Evolutionary conservation across 2,329 filamentous ascomycete species (phyloP).

Genomic region (Botryosphaeria agaves): DNA sequence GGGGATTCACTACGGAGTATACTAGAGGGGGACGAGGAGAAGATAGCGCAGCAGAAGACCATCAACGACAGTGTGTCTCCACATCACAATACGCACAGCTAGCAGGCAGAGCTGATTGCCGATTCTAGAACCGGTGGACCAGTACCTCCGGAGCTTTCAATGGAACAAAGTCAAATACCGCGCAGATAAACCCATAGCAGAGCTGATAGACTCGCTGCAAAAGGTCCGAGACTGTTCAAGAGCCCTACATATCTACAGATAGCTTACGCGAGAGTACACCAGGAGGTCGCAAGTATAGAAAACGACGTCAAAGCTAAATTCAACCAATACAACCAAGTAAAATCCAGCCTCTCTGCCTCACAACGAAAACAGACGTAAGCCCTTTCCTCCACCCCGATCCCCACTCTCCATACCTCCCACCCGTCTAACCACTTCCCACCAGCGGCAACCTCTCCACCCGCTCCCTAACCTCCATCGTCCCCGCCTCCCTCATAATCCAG

Average conservation of each 20-base stretch:
- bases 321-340: slow-evolving; percentile 83
- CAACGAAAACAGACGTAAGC: slow-evolving; percentile 75
- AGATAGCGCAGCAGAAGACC: slow-evolving; percentile 71
- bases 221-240: slow-evolving; percentile 39
- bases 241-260: background rate
- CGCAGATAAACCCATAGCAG: slow-evolving; percentile 73
- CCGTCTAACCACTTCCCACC: too few relatives aligned
- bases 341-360: slow-evolving; percentile 63
- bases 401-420: slow-evolving; percentile 1
- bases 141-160: slow-evolving; percentile 73
- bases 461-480: slow-evolving; percentile 76
- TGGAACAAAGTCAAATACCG: slow-evolving; percentile 99
- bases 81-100: background rate
- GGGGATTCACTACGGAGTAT: slow-evolving; percentile 69
- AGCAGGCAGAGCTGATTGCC: slow-evolving; percentile 4
- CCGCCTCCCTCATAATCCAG: slow-evolving; percentile 62
- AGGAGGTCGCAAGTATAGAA: slow-evolving; percentile 85
- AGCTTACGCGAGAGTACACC: background rate
- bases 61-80: slow-evolving; percentile 70
- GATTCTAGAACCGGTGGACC: slow-evolving; percentile 70
- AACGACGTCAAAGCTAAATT: slow-evolving; percentile 92
- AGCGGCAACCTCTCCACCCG: slow-evolving; percentile 89
- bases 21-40: slow-evolving; percentile 69
- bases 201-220: slow-evolving; percentile 73
- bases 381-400: background rate